phyloP scores from a whole-genome alignment of 345 rosid species.

The Lepidium didymum region DNA sequence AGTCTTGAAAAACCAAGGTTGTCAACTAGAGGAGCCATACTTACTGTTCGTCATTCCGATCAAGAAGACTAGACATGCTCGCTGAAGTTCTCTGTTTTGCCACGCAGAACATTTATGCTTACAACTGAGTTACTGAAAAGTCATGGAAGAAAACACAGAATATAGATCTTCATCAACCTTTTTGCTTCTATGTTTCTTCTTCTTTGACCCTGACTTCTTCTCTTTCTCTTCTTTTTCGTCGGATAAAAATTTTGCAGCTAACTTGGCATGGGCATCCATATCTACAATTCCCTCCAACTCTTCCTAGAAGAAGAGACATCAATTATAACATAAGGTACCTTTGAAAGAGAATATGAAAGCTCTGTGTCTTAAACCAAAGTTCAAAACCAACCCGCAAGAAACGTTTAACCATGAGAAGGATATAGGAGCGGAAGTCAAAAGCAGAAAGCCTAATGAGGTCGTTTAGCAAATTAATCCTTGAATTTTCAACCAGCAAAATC shows the following conservation, averaged over 20 bases:
- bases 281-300: too few species aligned
- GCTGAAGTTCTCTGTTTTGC: too few species aligned
- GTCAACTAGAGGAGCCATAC: not conserved
- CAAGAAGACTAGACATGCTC: not conserved
- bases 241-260: too few species aligned
- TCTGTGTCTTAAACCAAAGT: not conserved
- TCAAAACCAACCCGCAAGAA: conserved; percentile 1
- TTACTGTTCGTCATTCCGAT: not conserved
- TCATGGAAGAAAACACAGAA: too few species aligned
- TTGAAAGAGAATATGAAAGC: not conserved
- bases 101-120: too few species aligned
- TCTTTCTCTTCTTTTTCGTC: too few species aligned
- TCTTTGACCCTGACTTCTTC: too few species aligned
- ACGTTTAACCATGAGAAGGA: not conserved
- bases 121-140: too few species aligned
- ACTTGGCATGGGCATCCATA: too few species aligned
- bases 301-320: not conserved
- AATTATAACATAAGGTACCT: not conserved
- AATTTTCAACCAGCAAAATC: not conserved
- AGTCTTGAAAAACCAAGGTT: not conserved
- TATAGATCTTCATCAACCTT: too few species aligned
- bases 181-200: too few species aligned
- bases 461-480: not conserved
- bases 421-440: conserved; percentile 3
- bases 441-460: not conserved